Conservation (phyloP, 345 rosid genomes). For the Syzygium oleosum region DNA sequence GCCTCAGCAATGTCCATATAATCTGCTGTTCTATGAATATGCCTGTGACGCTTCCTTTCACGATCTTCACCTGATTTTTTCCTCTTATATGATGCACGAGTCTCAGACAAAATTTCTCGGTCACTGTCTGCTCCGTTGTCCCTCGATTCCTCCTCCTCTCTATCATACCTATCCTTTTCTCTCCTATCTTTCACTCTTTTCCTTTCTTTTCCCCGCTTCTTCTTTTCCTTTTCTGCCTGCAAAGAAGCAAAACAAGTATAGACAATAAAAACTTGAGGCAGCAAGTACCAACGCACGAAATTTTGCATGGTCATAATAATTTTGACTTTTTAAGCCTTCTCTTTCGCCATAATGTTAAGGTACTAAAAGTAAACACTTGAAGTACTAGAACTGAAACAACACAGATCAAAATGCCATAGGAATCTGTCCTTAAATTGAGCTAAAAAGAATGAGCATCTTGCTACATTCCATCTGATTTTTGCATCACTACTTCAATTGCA, state of each 20-base stretch:
- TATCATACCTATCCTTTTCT: slow-evolving; percentile 59
- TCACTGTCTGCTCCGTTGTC: slow-evolving; percentile 41
- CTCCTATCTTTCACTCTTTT: slow-evolving; percentile 57
- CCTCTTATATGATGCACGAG: slow-evolving; percentile 25
- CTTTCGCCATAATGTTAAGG: background rate
- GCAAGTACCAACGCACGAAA: background rate
- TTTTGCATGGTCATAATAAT: background rate
- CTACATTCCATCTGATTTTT: background rate
- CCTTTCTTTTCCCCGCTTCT: slow-evolving; percentile 62
- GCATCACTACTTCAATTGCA: background rate
- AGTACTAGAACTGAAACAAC: background rate
- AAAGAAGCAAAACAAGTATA: background rate
- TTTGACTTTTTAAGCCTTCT: background rate
- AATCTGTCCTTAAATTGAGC: background rate
- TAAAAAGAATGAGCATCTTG: background rate
- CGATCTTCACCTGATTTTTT: slow-evolving; percentile 53
- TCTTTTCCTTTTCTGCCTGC: slow-evolving; percentile 65
- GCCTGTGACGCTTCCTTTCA: slow-evolving; percentile 49
- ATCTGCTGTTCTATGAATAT: slow-evolving; percentile 38
- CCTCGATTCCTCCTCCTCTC: slow-evolving; percentile 38
- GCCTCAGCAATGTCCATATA: slow-evolving; percentile 42
- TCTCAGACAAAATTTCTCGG: slow-evolving; percentile 28
- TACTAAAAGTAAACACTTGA: background rate
- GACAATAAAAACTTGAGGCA: background rate
- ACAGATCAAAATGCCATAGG: background rate